A percentile compares a stretch with the other conserved stretches of the same genome.
These are phyloP conservation scores for Zygoascus meyerae DNA, from an alignment of 1,139 yeast genomes.

Conservation along the genomic window DNA sequence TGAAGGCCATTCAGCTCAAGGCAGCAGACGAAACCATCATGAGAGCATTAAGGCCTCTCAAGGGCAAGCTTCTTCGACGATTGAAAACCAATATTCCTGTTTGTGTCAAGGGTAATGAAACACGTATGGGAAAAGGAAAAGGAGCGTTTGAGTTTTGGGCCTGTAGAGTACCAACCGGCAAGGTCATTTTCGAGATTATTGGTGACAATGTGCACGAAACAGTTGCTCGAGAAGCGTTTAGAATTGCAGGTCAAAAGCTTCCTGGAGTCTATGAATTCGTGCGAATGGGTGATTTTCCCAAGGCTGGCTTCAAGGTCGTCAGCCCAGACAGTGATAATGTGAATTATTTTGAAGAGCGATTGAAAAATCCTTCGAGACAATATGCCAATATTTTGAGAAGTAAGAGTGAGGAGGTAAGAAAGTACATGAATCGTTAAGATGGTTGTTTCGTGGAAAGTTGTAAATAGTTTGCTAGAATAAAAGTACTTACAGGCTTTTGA, in stretches of 20 bases:
- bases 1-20: constrained; percentile 83
- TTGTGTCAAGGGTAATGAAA: constrained; percentile 94
- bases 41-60: constrained; percentile 72
- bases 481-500: background rate
- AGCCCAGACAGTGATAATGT: constrained; percentile 39
- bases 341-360: constrained; percentile 52
- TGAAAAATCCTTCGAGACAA: constrained; percentile 59
- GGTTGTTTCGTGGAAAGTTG: background rate
- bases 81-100: constrained; percentile 83
- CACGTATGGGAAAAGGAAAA: constrained; percentile 99
- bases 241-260: constrained; percentile 85
- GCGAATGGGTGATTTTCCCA: constrained; percentile 55
- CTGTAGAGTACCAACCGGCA: constrained; percentile 92
- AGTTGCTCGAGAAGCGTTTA: constrained; percentile 84
- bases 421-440: constrained; percentile 29
- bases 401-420: constrained; percentile 32
- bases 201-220: constrained; percentile 72
- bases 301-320: constrained; percentile 58
- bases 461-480: background rate
- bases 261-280: constrained; percentile 92
- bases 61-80: constrained; percentile 68
- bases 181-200: constrained; percentile 83
- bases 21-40: constrained; percentile 86
- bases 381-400: constrained; percentile 35
- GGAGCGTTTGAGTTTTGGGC: constrained; percentile 99